A percentile compares a stretch with the other conserved stretches of the same genome.
Evolutionary conservation across 2,329 filamentous ascomycete genomes (phyloP).

Genomic region (Alternaria novae-zelandiae): DNA sequence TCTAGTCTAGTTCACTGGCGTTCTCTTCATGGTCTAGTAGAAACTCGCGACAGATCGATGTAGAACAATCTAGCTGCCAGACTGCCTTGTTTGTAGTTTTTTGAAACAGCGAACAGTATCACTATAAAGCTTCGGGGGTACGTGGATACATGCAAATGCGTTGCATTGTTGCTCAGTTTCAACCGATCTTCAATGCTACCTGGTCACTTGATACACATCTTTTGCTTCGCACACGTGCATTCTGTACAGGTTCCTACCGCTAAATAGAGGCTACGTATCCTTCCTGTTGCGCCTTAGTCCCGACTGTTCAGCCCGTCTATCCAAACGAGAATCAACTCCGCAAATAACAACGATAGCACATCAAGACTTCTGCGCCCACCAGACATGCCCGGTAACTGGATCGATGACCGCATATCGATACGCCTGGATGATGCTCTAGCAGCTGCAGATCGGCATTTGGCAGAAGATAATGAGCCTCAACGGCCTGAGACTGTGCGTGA

Average conservation of each 20-base stretch:
- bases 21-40: not conserved
- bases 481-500: not conserved
- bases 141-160: not conserved
- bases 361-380: not conserved
- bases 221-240: not conserved
- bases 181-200: not conserved
- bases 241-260: not conserved
- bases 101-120: not conserved
- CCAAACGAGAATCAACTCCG: not conserved
- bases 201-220: not conserved
- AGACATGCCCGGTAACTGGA: not conserved
- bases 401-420: not conserved
- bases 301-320: not conserved
- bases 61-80: not conserved
- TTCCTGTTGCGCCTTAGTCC: not conserved
- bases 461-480: not conserved
- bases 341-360: not conserved
- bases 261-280: not conserved
- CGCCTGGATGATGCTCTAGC: not conserved
- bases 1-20: not conserved
- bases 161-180: not conserved
- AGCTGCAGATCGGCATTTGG: not conserved
- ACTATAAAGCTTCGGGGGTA: not conserved
- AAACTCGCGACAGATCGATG: not conserved
- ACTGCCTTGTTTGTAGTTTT: not conserved